These are phyloP conservation scores for Ceratocystis papillata DNA, from an alignment of 2,329 filamentous ascomycete species.

Conservation along the genomic window DNA sequence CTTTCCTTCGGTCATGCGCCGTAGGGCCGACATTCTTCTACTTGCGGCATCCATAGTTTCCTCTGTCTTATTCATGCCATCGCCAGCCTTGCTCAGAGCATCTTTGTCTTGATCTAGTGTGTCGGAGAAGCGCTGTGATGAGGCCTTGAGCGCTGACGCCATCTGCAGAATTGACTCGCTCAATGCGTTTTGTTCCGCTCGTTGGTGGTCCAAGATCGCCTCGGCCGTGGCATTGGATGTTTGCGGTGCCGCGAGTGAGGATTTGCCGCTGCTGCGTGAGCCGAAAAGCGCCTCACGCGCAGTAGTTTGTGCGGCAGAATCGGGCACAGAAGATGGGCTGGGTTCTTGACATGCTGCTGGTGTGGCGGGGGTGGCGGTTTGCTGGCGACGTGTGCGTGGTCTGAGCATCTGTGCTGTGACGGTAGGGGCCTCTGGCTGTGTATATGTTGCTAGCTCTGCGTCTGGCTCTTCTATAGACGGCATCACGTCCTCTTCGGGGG, in stretches of 20 bases:
- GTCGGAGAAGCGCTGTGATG: slow-evolving; percentile 58
- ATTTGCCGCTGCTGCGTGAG: slow-evolving; percentile 20
- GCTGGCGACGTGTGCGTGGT: slow-evolving; percentile 12
- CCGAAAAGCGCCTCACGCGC: slow-evolving; percentile 16
- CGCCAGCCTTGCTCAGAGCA: slow-evolving; percentile 57
- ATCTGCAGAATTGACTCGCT: slow-evolving; percentile 72
- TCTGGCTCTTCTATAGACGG: background rate
- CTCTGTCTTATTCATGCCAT: slow-evolving; percentile 67
- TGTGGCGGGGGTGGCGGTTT: background rate
- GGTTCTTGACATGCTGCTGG: background rate
- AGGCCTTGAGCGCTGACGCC: slow-evolving; percentile 65
- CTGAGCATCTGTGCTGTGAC: slow-evolving; percentile 15
- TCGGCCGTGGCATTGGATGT: slow-evolving; percentile 49
- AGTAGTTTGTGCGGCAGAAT: slow-evolving; percentile 6
- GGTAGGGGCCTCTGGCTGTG: background rate
- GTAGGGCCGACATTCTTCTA: slow-evolving; percentile 64
- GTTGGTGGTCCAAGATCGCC: slow-evolving; percentile 63
- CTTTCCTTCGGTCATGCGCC: slow-evolving; percentile 73
- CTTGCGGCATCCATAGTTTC: slow-evolving; percentile 65
- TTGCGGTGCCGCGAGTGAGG: slow-evolving; percentile 31
- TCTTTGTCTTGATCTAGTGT: slow-evolving; percentile 63
- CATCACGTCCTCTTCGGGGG: background rate
- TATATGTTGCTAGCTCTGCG: background rate
- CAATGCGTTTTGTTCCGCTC: slow-evolving; percentile 70
- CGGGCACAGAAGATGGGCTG: background rate